Base-by-base conservation (phyloP, 768 basidiomycete species). In the Agrocybe pediades region DNA sequence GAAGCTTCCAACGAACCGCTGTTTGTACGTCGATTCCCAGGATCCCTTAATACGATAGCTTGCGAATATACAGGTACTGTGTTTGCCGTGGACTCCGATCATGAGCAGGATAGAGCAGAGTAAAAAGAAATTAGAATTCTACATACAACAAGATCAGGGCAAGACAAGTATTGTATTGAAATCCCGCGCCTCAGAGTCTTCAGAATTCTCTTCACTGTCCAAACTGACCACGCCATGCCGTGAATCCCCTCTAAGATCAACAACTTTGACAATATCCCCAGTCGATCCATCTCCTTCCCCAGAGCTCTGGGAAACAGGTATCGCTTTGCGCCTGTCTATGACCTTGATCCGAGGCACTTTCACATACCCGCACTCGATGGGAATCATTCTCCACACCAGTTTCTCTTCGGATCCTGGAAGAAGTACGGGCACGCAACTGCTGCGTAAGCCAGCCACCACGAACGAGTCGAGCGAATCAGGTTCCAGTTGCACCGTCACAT, bases 401-500 rank as follows among this genome's bases (percentile, higher is more conserved):
- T 68, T 76, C 59, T 85, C 85, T 66, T 92, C 90, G 23, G 77
- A 73, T 5, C 86, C 86, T 0, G 93, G 88, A 40, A 90, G 73
- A n/a, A 98, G 71, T 41, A 88, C 70, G 2, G 91, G 86, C 8
- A 92, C 58, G 9, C 85, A 80, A 2, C 84, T 83, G 45, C 74
- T 81, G 43, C 90, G 76, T 29, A 89, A 65, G 0, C 95, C 95
- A 2, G 90, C 82, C 40, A 94, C 82, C 15, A 95, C 83, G 68
- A 97, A 96, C n/a, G 79, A 76, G 39, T 91, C 90, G 11, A 79
- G 70, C 0, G 71, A 55, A 15, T 87, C 85, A 1, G 84, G 77
- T 49, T 96, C 93, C 24, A 95, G 76, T 27, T 87, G 82, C 8
- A 94, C 77, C 9, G 82, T 74, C 27, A 95, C 68, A 57, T 85